Conservation (phyloP, 192 early-diverging fungal genomes). For the Gorgonomyces haynaldii region DNA sequence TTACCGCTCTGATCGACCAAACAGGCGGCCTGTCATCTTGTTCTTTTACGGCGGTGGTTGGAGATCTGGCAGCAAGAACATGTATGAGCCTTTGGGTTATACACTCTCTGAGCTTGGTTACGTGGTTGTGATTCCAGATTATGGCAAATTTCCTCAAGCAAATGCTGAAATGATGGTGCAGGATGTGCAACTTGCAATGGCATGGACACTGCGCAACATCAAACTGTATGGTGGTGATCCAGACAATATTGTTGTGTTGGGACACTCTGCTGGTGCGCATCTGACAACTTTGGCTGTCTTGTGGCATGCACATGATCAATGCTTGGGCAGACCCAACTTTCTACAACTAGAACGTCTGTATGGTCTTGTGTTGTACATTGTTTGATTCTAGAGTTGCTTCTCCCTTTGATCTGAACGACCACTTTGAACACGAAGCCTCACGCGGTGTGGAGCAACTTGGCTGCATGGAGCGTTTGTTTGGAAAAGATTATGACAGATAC, state of each 20-base stretch:
- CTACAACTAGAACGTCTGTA: background rate
- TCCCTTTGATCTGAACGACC: slow-evolving; percentile 22
- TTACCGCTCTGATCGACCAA: too few species aligned
- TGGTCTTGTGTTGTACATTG: background rate
- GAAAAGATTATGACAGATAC: background rate
- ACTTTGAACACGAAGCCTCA: slow-evolving; percentile 17
- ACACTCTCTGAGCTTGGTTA: background rate
- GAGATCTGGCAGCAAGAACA: slow-evolving; percentile 1
- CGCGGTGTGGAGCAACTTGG: slow-evolving; percentile 27
- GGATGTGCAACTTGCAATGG: slow-evolving; percentile 5
- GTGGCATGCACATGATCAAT: slow-evolving; percentile 6
- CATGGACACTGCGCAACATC: slow-evolving; percentile 6
- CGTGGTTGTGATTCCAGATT: slow-evolving; percentile 9
- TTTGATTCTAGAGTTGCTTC: slow-evolving; percentile 8
- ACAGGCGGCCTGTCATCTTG: background rate
- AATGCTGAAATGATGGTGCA: slow-evolving; percentile 1
- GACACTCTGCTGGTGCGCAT: slow-evolving; percentile 32
- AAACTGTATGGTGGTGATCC: slow-evolving; percentile 14
- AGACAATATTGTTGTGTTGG: slow-evolving; percentile 25
- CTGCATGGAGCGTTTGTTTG: slow-evolving; percentile 22
- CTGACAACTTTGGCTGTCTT: slow-evolving; percentile 19
- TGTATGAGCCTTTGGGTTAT: slow-evolving; percentile 1
- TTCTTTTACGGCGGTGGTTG: slow-evolving; percentile 5
- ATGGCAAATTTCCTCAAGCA: background rate
- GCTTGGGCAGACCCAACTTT: background rate